phyloP scores from a whole-genome alignment of 176 grass and related monocot species.

The Guadua angustifolia region DNA sequence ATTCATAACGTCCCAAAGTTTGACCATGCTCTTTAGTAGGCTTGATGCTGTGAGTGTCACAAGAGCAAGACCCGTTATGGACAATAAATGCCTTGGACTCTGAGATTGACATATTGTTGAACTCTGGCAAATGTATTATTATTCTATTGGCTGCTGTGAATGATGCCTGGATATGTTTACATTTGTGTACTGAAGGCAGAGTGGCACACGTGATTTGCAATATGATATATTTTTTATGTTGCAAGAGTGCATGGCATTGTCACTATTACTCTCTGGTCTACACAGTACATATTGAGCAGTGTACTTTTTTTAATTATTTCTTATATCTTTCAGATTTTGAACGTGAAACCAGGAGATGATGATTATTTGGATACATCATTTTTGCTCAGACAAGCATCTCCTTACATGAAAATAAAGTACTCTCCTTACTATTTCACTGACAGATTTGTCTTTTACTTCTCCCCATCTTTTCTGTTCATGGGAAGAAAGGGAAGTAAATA shows the following conservation, averaged over 20 bases:
- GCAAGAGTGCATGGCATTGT: constrained; percentile 7
- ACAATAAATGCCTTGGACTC: not conserved
- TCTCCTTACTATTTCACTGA: constrained; percentile 18
- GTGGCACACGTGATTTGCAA: not conserved
- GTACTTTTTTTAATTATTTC: constrained; percentile 11
- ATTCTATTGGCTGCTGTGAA: not conserved
- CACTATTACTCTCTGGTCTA: not conserved
- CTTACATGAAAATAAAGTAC: constrained; percentile 99
- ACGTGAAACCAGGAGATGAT: constrained; percentile 81
- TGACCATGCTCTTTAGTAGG: not conserved
- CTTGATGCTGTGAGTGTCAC: not conserved
- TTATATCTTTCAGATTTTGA: constrained; percentile 66
- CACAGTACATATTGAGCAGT: not conserved
- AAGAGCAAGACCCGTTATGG: not conserved
- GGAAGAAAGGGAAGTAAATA: constrained; percentile 8
- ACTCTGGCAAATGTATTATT: not conserved
- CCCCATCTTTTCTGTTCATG: not conserved
- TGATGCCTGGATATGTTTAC: not conserved
- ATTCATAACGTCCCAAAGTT: not conserved
- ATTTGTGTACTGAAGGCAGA: not conserved
- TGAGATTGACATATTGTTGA: not conserved
- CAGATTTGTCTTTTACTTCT: not conserved
- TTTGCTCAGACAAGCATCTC: constrained; percentile 96
- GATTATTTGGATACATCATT: constrained; percentile 91
- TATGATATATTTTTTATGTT: not conserved